phyloP scores from a whole-genome alignment of 352 stramenopile species.

The Phytophthora tentaculata region DNA sequence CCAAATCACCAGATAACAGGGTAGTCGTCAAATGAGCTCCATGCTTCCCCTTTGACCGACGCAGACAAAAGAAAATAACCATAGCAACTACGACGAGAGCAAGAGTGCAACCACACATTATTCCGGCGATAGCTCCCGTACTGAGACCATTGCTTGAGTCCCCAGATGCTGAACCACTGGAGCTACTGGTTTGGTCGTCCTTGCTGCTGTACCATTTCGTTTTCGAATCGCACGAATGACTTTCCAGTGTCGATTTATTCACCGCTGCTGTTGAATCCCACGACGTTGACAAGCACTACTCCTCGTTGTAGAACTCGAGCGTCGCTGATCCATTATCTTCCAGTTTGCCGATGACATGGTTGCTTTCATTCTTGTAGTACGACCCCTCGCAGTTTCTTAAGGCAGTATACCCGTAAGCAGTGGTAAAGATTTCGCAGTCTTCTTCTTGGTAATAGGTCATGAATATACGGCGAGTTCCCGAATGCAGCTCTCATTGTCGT shows the following conservation, averaged over 20 bases:
- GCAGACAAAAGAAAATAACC: not conserved
- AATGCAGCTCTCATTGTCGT: constrained; percentile 10
- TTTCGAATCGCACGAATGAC: not conserved
- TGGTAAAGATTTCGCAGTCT: constrained; percentile 6
- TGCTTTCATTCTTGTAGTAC: constrained; percentile 6
- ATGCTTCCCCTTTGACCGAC: not conserved
- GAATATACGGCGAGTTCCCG: constrained; percentile 16
- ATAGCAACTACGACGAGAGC: not conserved
- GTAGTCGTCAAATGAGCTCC: not conserved
- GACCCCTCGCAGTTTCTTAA: constrained; percentile 15
- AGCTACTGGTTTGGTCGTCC: not conserved
- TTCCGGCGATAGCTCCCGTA: not conserved
- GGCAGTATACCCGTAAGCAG: constrained; percentile 2
- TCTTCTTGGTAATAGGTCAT: not conserved
- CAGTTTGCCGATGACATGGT: not conserved
- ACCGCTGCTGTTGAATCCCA: not conserved
- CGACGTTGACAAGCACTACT: not conserved
- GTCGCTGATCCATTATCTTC: not conserved
- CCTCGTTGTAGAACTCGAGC: not conserved
- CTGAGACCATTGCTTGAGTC: not conserved
- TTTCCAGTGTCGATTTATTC: not conserved
- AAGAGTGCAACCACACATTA: not conserved
- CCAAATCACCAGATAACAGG: not conserved
- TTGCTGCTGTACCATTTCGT: not conserved
- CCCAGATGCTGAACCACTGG: not conserved